These are phyloP conservation scores for Phialophora expanda DNA, from an alignment of 2,329 filamentous ascomycete genomes.

Conservation along the genomic window DNA sequence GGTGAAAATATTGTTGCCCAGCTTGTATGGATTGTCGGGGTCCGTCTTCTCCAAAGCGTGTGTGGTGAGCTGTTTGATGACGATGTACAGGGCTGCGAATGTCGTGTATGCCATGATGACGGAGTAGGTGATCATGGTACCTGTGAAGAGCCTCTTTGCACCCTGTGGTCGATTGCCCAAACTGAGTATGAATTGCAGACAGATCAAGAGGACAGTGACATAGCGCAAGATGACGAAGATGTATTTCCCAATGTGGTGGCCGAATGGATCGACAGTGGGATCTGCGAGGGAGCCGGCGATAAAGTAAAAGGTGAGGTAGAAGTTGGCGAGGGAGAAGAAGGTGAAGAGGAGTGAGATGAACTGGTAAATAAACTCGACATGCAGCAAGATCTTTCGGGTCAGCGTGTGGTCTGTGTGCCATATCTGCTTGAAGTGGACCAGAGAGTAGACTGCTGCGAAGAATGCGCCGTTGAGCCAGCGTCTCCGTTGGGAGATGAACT, in stretches of 20 bases:
- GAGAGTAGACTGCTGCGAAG: slow-evolving; percentile 96
- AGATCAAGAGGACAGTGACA: slow-evolving; percentile 82
- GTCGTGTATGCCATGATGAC: slow-evolving; percentile 96
- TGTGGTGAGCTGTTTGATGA: slow-evolving; percentile 75
- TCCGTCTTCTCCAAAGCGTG: slow-evolving; percentile 50
- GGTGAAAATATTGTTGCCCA: slow-evolving; percentile 90
- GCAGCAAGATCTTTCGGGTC: slow-evolving; percentile 84
- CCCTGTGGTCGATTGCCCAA: slow-evolving; percentile 97
- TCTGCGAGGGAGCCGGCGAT: slow-evolving; percentile 89
- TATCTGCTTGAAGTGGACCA: slow-evolving; percentile 92
- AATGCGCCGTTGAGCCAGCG: slow-evolving; percentile 99
- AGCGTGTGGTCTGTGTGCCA: slow-evolving; percentile 92
- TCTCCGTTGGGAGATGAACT: slow-evolving; percentile 95
- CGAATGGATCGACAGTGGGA: slow-evolving; percentile 82
- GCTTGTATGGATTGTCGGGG: slow-evolving; percentile 52
- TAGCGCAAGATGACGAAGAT: slow-evolving; percentile 90
- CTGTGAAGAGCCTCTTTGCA: slow-evolving; percentile 85
- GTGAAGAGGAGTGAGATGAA: slow-evolving; percentile 92
- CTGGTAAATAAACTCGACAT: slow-evolving; percentile 95
- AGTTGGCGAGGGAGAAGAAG: slow-evolving; percentile 97
- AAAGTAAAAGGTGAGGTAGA: slow-evolving; percentile 99
- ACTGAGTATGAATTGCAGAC: slow-evolving; percentile 92
- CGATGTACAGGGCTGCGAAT: slow-evolving; percentile 87
- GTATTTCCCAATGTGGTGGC: slow-evolving; percentile 79
- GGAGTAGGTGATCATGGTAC: slow-evolving; percentile 85